Conservation (phyloP, 345 rosid genomes). For the Pistacia integerrima region DNA sequence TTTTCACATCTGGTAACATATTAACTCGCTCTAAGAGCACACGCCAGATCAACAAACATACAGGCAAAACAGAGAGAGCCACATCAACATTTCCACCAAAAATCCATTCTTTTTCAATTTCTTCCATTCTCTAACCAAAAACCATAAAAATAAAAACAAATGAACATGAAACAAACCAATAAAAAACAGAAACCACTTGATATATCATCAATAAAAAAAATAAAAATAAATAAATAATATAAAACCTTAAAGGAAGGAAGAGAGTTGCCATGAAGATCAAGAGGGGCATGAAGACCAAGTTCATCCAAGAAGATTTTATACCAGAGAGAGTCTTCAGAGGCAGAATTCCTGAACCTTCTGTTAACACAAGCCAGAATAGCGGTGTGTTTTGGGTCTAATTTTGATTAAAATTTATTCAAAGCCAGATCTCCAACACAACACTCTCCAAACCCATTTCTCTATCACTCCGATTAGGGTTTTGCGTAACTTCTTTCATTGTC, state of each 20-base stretch:
- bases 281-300: conserved; percentile 66
- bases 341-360: conserved; percentile 44
- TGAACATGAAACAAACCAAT: conserved; percentile 1
- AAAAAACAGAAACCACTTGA: neutral
- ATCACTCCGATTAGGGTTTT: neutral
- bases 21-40: neutral
- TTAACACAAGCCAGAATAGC: conserved; percentile 60
- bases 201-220: neutral
- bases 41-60: neutral
- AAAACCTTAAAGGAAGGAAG: conserved; percentile 75
- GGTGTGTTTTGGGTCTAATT: conserved; percentile 51
- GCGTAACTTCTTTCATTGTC: neutral
- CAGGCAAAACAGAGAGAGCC: neutral
- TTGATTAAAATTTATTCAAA: conserved; percentile 48
- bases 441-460: conserved; percentile 56
- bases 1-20: neutral
- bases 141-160: neutral
- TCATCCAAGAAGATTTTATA: conserved; percentile 54
- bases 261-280: conserved; percentile 58
- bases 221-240: too few relatives aligned
- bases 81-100: neutral
- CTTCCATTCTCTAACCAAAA: neutral
- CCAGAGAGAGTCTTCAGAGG: conserved; percentile 83
- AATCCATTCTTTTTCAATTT: neutral
- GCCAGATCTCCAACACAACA: conserved; percentile 71